Percentiles rank a stretch among this genome's conserved stretches.
Conservation (phyloP, 2,329 filamentous ascomycete species). For the Aspergillus brunneoviolaceus region DNA sequence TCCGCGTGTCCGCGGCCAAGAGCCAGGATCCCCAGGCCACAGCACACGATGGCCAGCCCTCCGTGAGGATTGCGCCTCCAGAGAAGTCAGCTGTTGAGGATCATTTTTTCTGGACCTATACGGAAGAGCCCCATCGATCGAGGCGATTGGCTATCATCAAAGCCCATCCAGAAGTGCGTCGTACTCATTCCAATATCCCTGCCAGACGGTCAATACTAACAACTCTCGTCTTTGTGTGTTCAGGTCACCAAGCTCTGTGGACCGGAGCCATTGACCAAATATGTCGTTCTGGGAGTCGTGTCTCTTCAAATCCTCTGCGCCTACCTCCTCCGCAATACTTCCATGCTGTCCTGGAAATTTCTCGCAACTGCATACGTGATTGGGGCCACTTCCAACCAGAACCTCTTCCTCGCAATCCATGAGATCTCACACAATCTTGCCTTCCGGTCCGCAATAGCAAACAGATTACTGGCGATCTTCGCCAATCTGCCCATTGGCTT, state of each 20-base stretch:
- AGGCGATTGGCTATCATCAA: constrained; percentile 93
- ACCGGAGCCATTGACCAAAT: constrained; percentile 93
- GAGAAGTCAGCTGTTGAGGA: constrained; percentile 43
- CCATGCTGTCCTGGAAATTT: constrained; percentile 81
- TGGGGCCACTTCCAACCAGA: constrained; percentile 95
- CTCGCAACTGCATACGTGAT: constrained; percentile 85
- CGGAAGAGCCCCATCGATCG: constrained; percentile 93
- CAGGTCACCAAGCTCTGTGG: constrained; percentile 96
- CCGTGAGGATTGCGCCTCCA: constrained; percentile 31
- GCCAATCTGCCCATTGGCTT: constrained; percentile 95
- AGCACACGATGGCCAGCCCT: constrained; percentile 17
- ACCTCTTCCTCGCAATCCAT: constrained; percentile 96
- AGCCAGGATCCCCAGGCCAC: constrained; percentile 19
- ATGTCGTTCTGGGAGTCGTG: constrained; percentile 81
- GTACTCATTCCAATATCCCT: not conserved
- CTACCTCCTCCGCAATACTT: constrained; percentile 70
- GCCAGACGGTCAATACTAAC: not conserved
- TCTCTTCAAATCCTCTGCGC: constrained; percentile 75
- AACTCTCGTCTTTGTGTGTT: constrained; percentile 14
- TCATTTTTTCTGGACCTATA: constrained; percentile 98
- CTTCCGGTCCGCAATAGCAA: constrained; percentile 76
- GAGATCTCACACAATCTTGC: constrained; percentile 98
- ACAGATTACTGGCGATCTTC: constrained; percentile 84
- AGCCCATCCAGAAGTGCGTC: constrained; percentile 83
- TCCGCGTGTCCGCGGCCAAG: constrained; percentile 35